Conservation (phyloP, 2,329 filamentous ascomycete species). For the Nemania sp. region DNA sequence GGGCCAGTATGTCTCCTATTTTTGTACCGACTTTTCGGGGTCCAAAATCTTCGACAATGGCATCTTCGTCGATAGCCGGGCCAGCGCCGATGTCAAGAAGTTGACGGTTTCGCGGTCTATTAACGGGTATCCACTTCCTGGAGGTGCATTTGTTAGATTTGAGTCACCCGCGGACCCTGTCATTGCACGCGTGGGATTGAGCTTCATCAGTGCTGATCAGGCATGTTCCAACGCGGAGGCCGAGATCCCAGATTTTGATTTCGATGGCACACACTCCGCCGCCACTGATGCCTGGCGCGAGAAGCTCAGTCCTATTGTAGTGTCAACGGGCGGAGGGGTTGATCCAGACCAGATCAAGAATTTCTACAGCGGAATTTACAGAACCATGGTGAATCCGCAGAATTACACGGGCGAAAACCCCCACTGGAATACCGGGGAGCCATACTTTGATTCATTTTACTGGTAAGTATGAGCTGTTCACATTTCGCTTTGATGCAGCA, state of each 20-base stretch:
- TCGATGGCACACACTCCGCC: constrained; percentile 53
- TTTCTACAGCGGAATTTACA: constrained; percentile 74
- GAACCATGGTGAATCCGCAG: constrained; percentile 72
- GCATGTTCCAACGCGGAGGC: constrained; percentile 69
- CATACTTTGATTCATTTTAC: constrained; percentile 77
- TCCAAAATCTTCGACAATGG: constrained; percentile 62
- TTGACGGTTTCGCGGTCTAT: constrained; percentile 53
- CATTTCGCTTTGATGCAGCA: no score
- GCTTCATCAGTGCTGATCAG: constrained; percentile 66
- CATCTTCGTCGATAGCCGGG: constrained; percentile 61
- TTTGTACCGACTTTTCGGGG: constrained; percentile 69
- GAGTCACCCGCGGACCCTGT: constrained; percentile 54
- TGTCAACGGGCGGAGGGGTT: constrained; percentile 57
- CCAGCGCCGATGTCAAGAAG: constrained; percentile 51
- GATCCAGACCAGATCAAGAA: constrained; percentile 58
- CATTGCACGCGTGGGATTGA: constrained; percentile 68
- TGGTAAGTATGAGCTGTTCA: constrained; percentile 53
- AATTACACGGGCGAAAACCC: constrained; percentile 77
- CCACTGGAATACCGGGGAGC: constrained; percentile 65
- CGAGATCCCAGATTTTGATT: constrained; percentile 71
- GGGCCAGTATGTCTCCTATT: constrained; percentile 62
- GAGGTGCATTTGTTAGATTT: constrained; percentile 68
- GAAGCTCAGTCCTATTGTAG: constrained; percentile 61
- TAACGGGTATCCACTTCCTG: constrained; percentile 59
- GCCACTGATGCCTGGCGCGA: constrained; percentile 62